Evolutionary conservation across 2,329 filamentous ascomycete species (phyloP), one percentile per base, ranked within the genome.

Genomic region (Hawksworthiomyces lignivorus): DNA sequence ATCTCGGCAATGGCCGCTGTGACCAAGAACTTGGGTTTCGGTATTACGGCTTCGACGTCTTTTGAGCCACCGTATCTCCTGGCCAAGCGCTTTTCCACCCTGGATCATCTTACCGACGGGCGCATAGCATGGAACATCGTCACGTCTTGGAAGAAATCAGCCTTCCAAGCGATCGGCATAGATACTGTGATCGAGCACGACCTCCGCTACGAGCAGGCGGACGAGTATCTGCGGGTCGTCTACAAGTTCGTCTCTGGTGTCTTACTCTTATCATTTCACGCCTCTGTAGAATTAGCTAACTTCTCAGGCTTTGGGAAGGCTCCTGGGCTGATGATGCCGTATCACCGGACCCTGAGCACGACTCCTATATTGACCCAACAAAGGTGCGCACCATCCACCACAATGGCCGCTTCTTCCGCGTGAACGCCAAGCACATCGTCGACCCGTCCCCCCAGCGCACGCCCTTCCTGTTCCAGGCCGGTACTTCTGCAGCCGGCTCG

Each of bases 81-180:
- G 15, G 47, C 49, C 3, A 44, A 45, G 36, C 36, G 45, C 17
- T 49, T 51, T 21, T 44, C 42, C 3, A 48, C 49, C 9, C 43
- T 51, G 3, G 49, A 51, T 36, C 47, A 51, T 30, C 15, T 51
- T 10, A 51, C 47, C 2, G 17, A 33, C 11, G 49, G 49, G 5
- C 47, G 49, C 26, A 35, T 51, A 5, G 43, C 42, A 1, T 54
- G 52, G 52, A 54, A 54, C 32, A 46, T 53, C 31, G 52, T 54
- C 3, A 54, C 52, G 9, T 46, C 44, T 12, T 53, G 45, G 45
- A 48, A 45, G 31, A 44, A 44, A 30, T 36, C 41, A 9, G 48
- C 49, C 3, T 48, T 46, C 17, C 38, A 46, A 15, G 47, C 47
- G 8, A 45, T 54, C 10, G 49, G 50, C 18, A 38, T 48, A 9